Percentiles rank a stretch among this genome's conserved stretches.
Conservation (phyloP, 2,329 filamentous ascomycete genomes). For the Cercospora sp. region DNA sequence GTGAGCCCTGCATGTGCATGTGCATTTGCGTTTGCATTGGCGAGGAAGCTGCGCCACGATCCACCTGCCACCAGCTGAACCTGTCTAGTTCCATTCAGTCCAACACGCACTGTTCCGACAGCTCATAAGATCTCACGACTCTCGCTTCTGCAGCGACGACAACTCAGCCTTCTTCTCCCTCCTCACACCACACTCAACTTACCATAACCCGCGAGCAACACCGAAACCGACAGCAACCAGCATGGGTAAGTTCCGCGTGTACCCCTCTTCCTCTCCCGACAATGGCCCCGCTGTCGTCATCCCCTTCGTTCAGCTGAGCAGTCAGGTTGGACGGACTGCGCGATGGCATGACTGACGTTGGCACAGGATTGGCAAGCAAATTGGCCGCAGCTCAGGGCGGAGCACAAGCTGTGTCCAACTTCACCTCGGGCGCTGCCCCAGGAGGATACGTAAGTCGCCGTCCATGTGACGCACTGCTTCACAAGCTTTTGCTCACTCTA, state of each 20-base stretch:
- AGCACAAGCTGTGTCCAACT: constrained; percentile 31
- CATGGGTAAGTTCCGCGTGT: background rate
- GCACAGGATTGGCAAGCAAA: constrained; percentile 47
- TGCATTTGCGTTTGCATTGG: background rate
- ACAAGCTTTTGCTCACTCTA: constrained; percentile 29
- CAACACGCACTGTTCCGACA: background rate
- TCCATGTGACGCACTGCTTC: constrained; percentile 23
- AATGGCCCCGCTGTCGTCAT: constrained; percentile 8
- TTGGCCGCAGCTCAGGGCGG: constrained; percentile 47
- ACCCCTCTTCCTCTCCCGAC: background rate
- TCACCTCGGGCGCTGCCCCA: constrained; percentile 25
- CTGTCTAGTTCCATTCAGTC: background rate
- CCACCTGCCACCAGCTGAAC: background rate
- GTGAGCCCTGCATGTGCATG: background rate
- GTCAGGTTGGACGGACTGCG: background rate
- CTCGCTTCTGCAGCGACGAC: background rate
- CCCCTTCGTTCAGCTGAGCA: constrained; percentile 4
- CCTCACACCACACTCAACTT: background rate
- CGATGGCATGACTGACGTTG: background rate
- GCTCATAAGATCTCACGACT: background rate
- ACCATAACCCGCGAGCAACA: background rate
- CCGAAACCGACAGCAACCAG: background rate
- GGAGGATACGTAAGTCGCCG: constrained; percentile 56
- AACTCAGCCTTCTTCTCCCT: background rate
- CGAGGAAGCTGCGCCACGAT: background rate